These are phyloP conservation scores for Ogataea corticis DNA, from an alignment of 805 yeast genomes.

Conservation along the genomic window DNA sequence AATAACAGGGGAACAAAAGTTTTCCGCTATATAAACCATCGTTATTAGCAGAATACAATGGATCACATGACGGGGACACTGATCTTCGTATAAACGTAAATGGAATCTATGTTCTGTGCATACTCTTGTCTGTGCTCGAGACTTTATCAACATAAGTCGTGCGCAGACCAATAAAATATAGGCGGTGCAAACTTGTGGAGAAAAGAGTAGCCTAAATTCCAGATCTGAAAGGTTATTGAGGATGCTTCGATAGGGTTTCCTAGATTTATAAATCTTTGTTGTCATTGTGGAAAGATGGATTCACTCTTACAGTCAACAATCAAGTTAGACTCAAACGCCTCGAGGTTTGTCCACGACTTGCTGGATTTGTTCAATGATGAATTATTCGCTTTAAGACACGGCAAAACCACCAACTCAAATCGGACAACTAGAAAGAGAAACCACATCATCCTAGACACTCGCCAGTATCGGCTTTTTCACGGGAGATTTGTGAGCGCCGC, in stretches of 20 bases:
- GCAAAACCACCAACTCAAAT: not conserved
- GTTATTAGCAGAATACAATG: not conserved
- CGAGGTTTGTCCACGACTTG: not conserved
- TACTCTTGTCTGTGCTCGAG: too few relatives aligned
- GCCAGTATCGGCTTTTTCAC: not conserved
- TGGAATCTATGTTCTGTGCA: not conserved
- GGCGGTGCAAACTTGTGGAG: too few relatives aligned
- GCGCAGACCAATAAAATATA: not conserved
- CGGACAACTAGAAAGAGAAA: too few relatives aligned
- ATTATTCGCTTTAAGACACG: not conserved
- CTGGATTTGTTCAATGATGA: not conserved
- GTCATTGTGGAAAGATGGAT: too few relatives aligned
- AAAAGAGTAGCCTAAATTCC: too few relatives aligned
- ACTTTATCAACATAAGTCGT: not conserved
- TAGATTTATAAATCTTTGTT: too few relatives aligned
- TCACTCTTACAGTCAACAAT: too few relatives aligned
- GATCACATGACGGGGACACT: not conserved
- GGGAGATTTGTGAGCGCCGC: not conserved
- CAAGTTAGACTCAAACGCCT: too few relatives aligned
- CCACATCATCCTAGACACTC: not conserved
- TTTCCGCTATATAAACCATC: too few relatives aligned
- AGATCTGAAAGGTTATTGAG: too few relatives aligned
- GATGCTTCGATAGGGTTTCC: too few relatives aligned
- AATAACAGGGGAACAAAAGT: too few relatives aligned
- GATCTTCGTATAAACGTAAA: not conserved